Evolutionary conservation across 2,329 filamentous ascomycete genomes (phyloP).

Genomic region (Aspergillus pseudotamarii): DNA sequence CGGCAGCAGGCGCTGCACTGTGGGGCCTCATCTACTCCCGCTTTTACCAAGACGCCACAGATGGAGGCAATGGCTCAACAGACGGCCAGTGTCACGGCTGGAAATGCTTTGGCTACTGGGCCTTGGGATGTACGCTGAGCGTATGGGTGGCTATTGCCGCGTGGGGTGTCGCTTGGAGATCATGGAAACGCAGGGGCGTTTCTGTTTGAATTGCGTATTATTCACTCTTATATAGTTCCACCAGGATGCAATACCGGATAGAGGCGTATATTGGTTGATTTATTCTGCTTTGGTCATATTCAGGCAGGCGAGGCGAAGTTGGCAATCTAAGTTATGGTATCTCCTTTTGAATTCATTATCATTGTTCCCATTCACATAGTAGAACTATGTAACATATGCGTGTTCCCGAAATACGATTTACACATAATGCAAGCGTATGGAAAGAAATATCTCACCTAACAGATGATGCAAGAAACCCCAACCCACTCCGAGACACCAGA

Average conservation of each 20-base stretch:
- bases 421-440: neutral
- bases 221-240: neutral
- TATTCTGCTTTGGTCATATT: neutral
- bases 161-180: constrained; percentile 81
- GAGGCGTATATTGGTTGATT: neutral
- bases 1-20: constrained; percentile 81
- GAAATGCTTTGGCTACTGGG: constrained; percentile 88
- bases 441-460: neutral
- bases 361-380: neutral
- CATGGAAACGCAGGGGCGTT: constrained; percentile 77
- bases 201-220: constrained; percentile 53
- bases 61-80: constrained; percentile 42
- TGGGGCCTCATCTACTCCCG: constrained; percentile 87
- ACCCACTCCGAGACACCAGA: neutral
- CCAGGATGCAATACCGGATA: neutral
- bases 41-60: constrained; percentile 42
- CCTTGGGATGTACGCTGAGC: constrained; percentile 69
- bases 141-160: constrained; percentile 75
- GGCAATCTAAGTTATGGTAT: neutral
- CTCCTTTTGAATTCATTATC: neutral
- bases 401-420: too few relatives aligned
- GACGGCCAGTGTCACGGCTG: constrained; percentile 76
- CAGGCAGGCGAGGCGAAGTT: neutral
- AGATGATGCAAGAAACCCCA: neutral
- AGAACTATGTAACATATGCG: neutral